Evolutionary conservation across 2,329 filamentous ascomycete species (phyloP).

Genomic region (Penicillium sclerotigenum): DNA sequence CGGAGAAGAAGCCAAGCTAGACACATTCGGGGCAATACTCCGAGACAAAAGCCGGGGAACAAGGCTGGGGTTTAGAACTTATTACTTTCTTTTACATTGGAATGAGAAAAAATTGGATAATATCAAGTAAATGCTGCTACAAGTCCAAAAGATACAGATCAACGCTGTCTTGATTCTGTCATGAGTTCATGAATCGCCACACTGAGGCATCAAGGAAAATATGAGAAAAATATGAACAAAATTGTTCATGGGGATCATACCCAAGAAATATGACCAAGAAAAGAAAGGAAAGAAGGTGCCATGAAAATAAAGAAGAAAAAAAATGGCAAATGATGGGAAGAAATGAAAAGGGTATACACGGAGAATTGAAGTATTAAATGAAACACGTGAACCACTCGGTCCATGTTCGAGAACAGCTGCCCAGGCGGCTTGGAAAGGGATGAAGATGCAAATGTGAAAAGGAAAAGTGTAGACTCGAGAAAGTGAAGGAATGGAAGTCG

Average conservation of each 20-base stretch:
- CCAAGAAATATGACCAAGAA: conserved; percentile 17
- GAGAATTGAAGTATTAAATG: conserved; percentile 25
- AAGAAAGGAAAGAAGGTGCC: conserved; percentile 8
- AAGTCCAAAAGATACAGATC: conserved; percentile 1
- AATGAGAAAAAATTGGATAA: not conserved
- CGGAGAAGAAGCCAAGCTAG: not conserved
- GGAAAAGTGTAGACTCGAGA: conserved; percentile 15
- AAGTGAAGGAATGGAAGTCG: conserved; percentile 10
- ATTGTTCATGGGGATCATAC: conserved; percentile 11
- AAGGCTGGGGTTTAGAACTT: conserved; percentile 1
- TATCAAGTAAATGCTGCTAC: not conserved
- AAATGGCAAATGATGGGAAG: conserved; percentile 11
- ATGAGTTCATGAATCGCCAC: conserved; percentile 11
- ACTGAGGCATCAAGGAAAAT: not conserved
- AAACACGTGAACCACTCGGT: conserved; percentile 8
- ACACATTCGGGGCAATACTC: conserved; percentile 2
- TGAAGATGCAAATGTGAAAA: conserved; percentile 14
- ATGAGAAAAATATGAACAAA: conserved; percentile 1
- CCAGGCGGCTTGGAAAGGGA: conserved; percentile 21
- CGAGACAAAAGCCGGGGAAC: conserved; percentile 5
- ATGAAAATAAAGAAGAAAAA: conserved; percentile 12
- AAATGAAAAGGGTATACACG: conserved; percentile 23
- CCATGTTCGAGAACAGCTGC: conserved; percentile 22
- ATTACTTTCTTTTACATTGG: not conserved
- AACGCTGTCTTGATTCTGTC: conserved; percentile 15